A percentile compares a stretch with the other conserved stretches of the same genome.
These are phyloP conservation scores for Agroathelia rolfsii DNA, from an alignment of 1,284 basidiomycete species.

Conservation along the genomic window DNA sequence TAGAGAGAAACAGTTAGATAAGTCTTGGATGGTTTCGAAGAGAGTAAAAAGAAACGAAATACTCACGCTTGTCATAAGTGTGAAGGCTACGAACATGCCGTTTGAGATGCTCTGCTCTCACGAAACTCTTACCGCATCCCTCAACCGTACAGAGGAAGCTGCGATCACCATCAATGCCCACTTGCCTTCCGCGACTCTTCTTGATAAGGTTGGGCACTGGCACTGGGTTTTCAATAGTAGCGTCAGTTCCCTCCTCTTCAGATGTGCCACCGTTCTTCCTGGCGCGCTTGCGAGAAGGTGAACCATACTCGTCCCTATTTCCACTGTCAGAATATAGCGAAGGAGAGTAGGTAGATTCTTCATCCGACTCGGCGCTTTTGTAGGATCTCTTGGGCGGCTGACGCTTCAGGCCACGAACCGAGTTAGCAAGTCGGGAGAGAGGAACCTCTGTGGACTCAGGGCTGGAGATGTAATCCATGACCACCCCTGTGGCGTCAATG, in stretches of 20 bases:
- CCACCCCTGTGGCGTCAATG: too few relatives aligned
- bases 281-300: too few relatives aligned
- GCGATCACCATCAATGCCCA: slow-evolving; percentile 44
- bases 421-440: too few relatives aligned
- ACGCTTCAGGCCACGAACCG: too few relatives aligned
- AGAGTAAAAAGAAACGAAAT: slow-evolving; percentile 7
- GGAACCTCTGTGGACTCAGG: too few relatives aligned
- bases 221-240: slow-evolving; percentile 38
- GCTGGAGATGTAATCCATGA: too few relatives aligned
- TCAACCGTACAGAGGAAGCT: slow-evolving; percentile 56
- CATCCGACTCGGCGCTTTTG: too few relatives aligned
- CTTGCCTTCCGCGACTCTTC: slow-evolving; percentile 59
- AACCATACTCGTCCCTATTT: too few relatives aligned
- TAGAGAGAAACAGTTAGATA: slow-evolving; percentile 19
- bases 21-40: slow-evolving; percentile 8
- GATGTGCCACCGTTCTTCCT: background rate
- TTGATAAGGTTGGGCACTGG: slow-evolving; percentile 65
- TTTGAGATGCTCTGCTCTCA: slow-evolving; percentile 68
- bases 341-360: too few relatives aligned
- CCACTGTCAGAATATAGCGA: too few relatives aligned
- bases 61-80: slow-evolving; percentile 68
- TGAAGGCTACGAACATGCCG: slow-evolving; percentile 70
- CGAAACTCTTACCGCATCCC: slow-evolving; percentile 65
- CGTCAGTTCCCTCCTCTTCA: background rate
- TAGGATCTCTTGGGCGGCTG: too few relatives aligned